Base-by-base conservation (phyloP, 768 basidiomycete species). In the Serpula lacrymans region DNA sequence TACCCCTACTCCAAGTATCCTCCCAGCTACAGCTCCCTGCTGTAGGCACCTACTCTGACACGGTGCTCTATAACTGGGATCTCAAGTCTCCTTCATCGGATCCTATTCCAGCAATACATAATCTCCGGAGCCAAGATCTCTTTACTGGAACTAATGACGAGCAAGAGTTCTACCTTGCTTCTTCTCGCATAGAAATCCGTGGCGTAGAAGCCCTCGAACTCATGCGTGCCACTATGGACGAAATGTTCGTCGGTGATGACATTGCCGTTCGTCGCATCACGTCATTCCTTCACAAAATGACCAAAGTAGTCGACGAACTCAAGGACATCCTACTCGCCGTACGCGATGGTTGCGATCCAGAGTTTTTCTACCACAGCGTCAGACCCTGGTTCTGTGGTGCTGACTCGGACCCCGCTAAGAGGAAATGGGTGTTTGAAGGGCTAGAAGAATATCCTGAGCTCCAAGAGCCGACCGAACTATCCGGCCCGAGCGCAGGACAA, bases 41-140 rank as follows among this genome's bases (percentile, higher is more conserved):
- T 0, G 70, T 95, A 28, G 71, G 92, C 42, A 96, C 92, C 3
- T 96, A 92, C 57, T 84, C 92, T 8, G 92, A 95, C 58, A 84
- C 84, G 21, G 92, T 96, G 6, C 74, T 96, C 20, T 96, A 92
- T 65, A 95, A 95, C 58, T 88, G 85, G 83, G 50, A 22, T 52
- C 71, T 49, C 48, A 68, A 29, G 28, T 32, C 25, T 56, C 64
- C 48, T 64, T 75, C 45, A 64, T 69, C 44, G 46, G 23, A 49
- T 50, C 44, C 58, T 63, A 43, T 50, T 55, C 69, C 72, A 1
- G 65, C 63, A 22, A 60, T 76, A 5, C 64, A 80, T 39, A 82
- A 89, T 53, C 68, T 93, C 37, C 74, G 74, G 31, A 76, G 73
- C 43, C 69, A 71, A 45, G 82, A 82, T 1, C 65, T 77, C 30